Evolutionary conservation across 805 yeast genomes (phyloP).

Genomic region (Lachancea sp.): DNA sequence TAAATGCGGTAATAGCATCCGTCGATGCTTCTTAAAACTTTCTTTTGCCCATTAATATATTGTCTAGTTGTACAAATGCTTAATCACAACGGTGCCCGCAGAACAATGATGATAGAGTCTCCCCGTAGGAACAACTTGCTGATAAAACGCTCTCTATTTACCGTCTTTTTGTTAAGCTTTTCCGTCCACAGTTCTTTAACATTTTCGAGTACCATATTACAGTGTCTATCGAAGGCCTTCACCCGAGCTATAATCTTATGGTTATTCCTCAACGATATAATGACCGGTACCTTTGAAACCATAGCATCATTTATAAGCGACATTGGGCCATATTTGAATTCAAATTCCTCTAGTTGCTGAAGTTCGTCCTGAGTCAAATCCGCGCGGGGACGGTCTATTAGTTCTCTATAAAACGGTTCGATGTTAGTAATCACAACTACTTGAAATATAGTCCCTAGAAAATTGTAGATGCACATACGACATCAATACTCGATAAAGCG

Average conservation of each 20-base stretch:
- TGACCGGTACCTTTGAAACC: constrained; percentile 63
- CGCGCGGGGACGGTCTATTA: constrained; percentile 57
- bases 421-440: constrained; percentile 9
- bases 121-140: constrained; percentile 91
- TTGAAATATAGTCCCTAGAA: too few relatives aligned
- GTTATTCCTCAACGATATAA: constrained; percentile 86
- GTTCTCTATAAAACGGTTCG: constrained; percentile 1
- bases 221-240: constrained; percentile 92
- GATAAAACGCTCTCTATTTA: constrained; percentile 67
- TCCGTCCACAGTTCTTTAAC: constrained; percentile 81
- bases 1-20: too few relatives aligned
- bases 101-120: constrained; percentile 83
- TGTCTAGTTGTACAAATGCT: neutral
- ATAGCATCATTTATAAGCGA: constrained; percentile 81
- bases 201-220: constrained; percentile 86
- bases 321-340: constrained; percentile 86
- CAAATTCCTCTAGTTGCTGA: constrained; percentile 79
- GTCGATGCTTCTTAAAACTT: too few relatives aligned
- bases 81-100: constrained; percentile 40
- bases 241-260: constrained; percentile 87
- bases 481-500: neutral
- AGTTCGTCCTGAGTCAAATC: constrained; percentile 78
- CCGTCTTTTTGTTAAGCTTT: constrained; percentile 56
- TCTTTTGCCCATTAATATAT: too few relatives aligned
- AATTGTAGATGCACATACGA: constrained; percentile 10